These are phyloP conservation scores for Chenopodium formosanum DNA, from an alignment of 148 eudicot species.

Conservation along the genomic window DNA sequence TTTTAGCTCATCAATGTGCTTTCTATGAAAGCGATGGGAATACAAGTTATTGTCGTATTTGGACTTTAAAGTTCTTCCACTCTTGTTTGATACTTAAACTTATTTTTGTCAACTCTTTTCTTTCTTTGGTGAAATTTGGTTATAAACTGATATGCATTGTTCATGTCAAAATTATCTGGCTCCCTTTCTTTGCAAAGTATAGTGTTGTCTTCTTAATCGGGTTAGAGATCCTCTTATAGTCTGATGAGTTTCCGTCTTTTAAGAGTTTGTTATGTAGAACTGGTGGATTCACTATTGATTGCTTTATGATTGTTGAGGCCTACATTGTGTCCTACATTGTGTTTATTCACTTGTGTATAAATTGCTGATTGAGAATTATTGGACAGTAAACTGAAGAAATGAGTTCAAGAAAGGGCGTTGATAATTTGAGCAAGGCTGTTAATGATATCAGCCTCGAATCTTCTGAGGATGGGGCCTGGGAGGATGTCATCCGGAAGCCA, in stretches of 20 bases:
- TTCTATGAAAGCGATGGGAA: neutral
- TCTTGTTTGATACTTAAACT: neutral
- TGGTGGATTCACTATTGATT: neutral
- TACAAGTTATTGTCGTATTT: neutral
- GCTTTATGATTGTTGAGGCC: neutral
- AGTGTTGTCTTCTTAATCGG: neutral
- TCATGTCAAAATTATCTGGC: neutral
- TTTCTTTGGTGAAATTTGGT: neutral
- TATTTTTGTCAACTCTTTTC: neutral
- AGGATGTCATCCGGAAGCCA: constrained; percentile 38
- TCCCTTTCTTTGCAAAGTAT: neutral
- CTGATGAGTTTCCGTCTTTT: neutral
- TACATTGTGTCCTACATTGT: neutral
- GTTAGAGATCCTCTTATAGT: neutral
- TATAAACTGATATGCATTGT: neutral
- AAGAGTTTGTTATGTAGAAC: neutral
- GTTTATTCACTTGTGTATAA: neutral
- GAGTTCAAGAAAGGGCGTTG: constrained; percentile 29
- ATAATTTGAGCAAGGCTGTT: constrained; percentile 41
- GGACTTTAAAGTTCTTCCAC: neutral
- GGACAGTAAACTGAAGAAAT: constrained; percentile 23
- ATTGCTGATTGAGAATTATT: neutral
- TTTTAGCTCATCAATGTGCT: neutral
- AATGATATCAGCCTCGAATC: constrained; percentile 35
- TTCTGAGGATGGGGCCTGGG: constrained; percentile 53